Evolutionary conservation across 2,329 filamentous ascomycete genomes (phyloP).

Genomic region (Waltergamsia citrina): DNA sequence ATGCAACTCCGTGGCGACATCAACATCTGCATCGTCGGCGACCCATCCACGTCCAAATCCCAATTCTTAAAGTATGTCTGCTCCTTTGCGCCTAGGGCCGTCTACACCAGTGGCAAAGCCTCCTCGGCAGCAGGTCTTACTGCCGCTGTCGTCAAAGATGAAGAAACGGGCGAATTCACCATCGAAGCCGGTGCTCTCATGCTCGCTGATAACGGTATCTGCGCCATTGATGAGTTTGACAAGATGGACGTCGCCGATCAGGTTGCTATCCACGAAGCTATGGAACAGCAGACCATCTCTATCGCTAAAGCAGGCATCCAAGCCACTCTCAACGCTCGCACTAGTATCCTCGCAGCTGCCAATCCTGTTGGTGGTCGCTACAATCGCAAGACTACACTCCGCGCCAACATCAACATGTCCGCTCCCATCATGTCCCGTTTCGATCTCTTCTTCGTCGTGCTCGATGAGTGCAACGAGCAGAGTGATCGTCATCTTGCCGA

Average conservation of each 20-base stretch:
- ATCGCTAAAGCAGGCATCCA: constrained; percentile 98
- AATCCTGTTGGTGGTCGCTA: constrained; percentile 96
- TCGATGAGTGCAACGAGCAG: constrained; percentile 91
- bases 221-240: constrained; percentile 98
- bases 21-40: constrained; percentile 97
- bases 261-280: constrained; percentile 98
- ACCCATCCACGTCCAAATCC: constrained; percentile 94
- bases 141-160: constrained; percentile 92
- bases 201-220: constrained; percentile 94
- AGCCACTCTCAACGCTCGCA: constrained; percentile 90
- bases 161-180: constrained; percentile 97
- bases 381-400: constrained; percentile 88
- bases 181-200: constrained; percentile 97
- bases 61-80: constrained; percentile 98
- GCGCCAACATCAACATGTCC: constrained; percentile 96
- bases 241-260: constrained; percentile 98
- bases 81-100: constrained; percentile 89
- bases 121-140: constrained; percentile 96
- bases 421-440: constrained; percentile 99
- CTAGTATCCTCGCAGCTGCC: constrained; percentile 88
- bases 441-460: constrained; percentile 94
- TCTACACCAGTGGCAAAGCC: constrained; percentile 96
- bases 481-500: constrained; percentile 86
- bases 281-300: constrained; percentile 99
- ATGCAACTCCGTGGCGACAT: constrained; percentile 96